These are phyloP conservation scores for Glebionis coronaria DNA, from an alignment of 129 eudicot species.

Conservation along the genomic window DNA sequence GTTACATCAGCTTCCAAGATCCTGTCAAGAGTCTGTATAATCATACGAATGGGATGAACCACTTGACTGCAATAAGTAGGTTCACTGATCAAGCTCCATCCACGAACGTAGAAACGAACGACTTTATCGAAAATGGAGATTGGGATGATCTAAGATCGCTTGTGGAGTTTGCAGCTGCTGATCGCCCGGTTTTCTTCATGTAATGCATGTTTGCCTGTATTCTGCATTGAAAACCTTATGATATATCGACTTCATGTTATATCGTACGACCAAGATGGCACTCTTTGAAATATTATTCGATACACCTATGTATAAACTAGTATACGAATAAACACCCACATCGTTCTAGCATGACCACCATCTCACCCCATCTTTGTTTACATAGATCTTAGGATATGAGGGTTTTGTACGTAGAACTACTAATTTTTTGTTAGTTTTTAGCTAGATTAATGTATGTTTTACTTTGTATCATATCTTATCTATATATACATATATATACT, in stretches of 20 bases:
- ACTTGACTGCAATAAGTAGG: slow-evolving; percentile 15
- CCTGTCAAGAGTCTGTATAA: slow-evolving; percentile 14
- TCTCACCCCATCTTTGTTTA: not conserved
- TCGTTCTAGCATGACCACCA: not conserved
- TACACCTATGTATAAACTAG: not conserved
- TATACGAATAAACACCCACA: not conserved
- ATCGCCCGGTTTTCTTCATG: slow-evolving; percentile 26
- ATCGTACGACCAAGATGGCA: not conserved
- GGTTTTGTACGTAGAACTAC: not conserved
- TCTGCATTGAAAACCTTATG: not conserved
- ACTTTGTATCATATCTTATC: not conserved
- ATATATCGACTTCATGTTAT: not conserved
- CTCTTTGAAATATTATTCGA: not conserved
- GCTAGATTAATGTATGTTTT: not conserved
- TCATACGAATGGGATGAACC: slow-evolving; percentile 13
- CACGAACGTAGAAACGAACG: slow-evolving; percentile 30
- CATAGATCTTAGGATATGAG: not conserved
- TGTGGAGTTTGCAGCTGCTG: slow-evolving; percentile 44
- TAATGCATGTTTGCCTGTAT: slow-evolving; percentile 16
- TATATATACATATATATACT: too few species aligned
- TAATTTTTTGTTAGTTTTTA: not conserved
- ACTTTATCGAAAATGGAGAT: slow-evolving; percentile 46
- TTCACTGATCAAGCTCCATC: slow-evolving; percentile 24
- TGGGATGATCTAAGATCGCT: slow-evolving; percentile 68
- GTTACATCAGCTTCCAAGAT: slow-evolving; percentile 43